Evolutionary conservation across 306 rosid genomes (phyloP).

Genomic region (Fragaria iinumae): DNA sequence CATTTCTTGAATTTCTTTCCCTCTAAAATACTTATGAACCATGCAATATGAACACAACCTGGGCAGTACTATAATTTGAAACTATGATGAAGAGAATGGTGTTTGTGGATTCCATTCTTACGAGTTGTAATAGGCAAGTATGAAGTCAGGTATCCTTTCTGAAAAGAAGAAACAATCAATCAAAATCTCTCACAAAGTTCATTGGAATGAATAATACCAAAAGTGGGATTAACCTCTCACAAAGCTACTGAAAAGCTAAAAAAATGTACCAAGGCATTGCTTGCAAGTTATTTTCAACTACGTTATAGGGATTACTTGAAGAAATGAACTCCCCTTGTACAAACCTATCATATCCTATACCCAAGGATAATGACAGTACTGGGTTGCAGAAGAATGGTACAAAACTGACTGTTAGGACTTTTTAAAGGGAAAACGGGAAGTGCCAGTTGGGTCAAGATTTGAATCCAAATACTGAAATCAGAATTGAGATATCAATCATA

Average conservation of each 20-base stretch:
- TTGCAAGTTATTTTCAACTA: conserved; percentile 5
- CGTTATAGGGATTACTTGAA: background rate
- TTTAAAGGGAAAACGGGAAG: background rate
- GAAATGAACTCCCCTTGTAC: background rate
- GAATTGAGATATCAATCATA: background rate
- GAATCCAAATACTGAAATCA: background rate
- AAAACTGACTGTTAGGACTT: background rate
- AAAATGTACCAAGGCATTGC: conserved; percentile 7
- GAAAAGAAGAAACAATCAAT: conserved; percentile 21
- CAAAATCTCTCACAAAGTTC: conserved; percentile 3
- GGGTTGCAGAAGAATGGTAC: background rate
- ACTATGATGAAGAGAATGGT: background rate
- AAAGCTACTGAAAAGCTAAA: background rate
- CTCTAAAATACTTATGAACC: background rate
- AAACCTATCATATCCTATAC: background rate
- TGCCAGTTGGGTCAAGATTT: background rate
- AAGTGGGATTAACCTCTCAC: background rate
- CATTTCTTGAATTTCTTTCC: conserved; percentile 36
- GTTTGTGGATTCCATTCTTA: conserved; percentile 21
- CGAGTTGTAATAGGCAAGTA: conserved; percentile 18
- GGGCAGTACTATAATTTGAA: background rate
- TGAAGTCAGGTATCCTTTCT: conserved; percentile 37
- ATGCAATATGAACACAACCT: background rate
- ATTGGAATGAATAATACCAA: background rate
- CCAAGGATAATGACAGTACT: background rate